phyloP scores from a whole-genome alignment of 2,329 filamentous ascomycete genomes.

The Fusarium falciforme region DNA sequence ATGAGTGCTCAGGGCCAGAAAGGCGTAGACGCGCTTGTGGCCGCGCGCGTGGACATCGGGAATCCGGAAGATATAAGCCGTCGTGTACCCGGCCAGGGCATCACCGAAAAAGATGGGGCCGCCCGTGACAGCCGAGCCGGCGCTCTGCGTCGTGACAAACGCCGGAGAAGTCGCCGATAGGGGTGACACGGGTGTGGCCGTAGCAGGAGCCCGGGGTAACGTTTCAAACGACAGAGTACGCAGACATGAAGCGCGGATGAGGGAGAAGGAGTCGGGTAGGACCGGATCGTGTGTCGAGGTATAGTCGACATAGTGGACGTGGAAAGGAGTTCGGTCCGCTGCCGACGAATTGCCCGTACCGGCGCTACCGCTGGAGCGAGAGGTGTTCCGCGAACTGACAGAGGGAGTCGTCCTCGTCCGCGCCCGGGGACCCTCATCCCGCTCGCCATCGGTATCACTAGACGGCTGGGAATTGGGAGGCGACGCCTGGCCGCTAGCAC shows the following conservation, averaged over 20 bases:
- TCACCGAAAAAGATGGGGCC: constrained; percentile 78
- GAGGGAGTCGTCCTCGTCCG: constrained; percentile 58
- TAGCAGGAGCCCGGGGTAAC: constrained; percentile 66
- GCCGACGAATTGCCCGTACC: constrained; percentile 61
- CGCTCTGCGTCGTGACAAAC: constrained; percentile 66
- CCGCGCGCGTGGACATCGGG: constrained; percentile 75
- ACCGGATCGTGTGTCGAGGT: constrained; percentile 76
- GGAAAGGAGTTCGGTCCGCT: constrained; percentile 58
- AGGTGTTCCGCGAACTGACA: constrained; percentile 57
- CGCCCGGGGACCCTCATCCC: constrained; percentile 53
- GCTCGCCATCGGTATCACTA: constrained; percentile 65
- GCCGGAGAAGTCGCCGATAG: constrained; percentile 55
- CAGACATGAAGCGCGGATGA: constrained; percentile 73
- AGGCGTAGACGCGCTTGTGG: constrained; percentile 76
- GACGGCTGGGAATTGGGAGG: constrained; percentile 65
- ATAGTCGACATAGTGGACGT: constrained; percentile 75
- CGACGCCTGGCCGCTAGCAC: constrained; percentile 58
- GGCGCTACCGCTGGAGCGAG: constrained; percentile 62
- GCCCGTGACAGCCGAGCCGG: constrained; percentile 67
- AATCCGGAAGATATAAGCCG: constrained; percentile 77
- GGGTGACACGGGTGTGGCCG: constrained; percentile 53
- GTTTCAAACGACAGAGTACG: constrained; percentile 76
- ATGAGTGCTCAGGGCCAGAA: constrained; percentile 73
- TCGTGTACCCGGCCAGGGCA: constrained; percentile 73
- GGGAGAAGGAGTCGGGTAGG: constrained; percentile 71